Evolutionary conservation across 768 basidiomycete genomes (phyloP).

Genomic region (Agaricus blazei): DNA sequence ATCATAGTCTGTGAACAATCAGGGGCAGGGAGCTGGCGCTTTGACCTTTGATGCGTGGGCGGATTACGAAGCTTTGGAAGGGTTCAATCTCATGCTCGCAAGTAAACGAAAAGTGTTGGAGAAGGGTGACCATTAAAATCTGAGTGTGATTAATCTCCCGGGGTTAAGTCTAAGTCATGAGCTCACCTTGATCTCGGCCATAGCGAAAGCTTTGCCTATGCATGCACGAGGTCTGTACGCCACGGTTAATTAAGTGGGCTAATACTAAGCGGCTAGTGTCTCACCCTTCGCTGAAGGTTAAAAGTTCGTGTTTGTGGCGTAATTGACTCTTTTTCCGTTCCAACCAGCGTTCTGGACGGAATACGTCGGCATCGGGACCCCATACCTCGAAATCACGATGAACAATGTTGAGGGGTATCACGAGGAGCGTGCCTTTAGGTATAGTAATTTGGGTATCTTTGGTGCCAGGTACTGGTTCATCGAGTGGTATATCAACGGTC

Average conservation of each 20-base stretch:
- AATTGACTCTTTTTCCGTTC: conserved; percentile 26
- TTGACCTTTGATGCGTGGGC: conserved; percentile 51
- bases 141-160: conserved; percentile 10
- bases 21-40: conserved; percentile 53
- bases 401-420: conserved; percentile 52
- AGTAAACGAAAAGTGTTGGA: conserved; percentile 51
- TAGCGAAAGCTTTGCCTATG: conserved; percentile 54
- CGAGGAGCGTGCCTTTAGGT: conserved; percentile 51
- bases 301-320: conserved; percentile 36
- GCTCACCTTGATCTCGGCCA: conserved; percentile 55
- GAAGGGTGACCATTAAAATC: conserved; percentile 41
- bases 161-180: background rate
- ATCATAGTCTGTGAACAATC: conserved; percentile 35
- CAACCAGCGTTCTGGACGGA: conserved; percentile 63
- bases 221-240: conserved; percentile 49
- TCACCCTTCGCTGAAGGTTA: conserved; percentile 58
- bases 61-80: conserved; percentile 63
- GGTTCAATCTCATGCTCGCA: conserved; percentile 50
- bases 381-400: conserved; percentile 49
- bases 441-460: conserved; percentile 38
- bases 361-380: conserved; percentile 54
- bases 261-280: conserved; percentile 10
- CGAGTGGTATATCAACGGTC: conserved; percentile 50
- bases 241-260: background rate
- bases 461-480: conserved; percentile 43